These are phyloP conservation scores for Polytrichum commune DNA, from an alignment of 225 moss, liverwort and hornwort species.

Conservation along the genomic window DNA sequence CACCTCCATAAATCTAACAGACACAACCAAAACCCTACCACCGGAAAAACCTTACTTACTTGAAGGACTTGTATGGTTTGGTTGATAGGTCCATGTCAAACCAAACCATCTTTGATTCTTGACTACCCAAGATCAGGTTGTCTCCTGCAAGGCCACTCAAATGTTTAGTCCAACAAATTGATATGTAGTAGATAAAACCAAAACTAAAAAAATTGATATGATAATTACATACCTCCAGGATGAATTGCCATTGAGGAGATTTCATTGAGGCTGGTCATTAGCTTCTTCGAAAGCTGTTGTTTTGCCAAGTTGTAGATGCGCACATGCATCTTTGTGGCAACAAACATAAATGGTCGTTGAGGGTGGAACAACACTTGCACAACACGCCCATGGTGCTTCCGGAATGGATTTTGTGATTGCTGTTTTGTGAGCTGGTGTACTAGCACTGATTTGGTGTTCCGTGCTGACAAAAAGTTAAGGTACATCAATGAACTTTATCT, in stretches of 20 bases:
- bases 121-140: constrained; percentile 91
- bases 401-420: constrained; percentile 88
- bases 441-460: constrained; percentile 78
- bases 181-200: too few species aligned
- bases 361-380: constrained; percentile 94
- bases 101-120: constrained; percentile 94
- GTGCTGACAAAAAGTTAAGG: constrained; percentile 46
- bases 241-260: constrained; percentile 95
- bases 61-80: constrained; percentile 86
- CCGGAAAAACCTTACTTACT: constrained; percentile 35
- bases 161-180: too few species aligned
- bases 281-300: constrained; percentile 86
- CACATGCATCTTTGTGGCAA: constrained; percentile 96
- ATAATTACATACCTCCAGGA: constrained; percentile 61
- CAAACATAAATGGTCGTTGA: constrained; percentile 85
- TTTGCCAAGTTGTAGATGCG: constrained; percentile 88
- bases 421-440: constrained; percentile 93
- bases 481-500: not conserved
- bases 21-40: too few species aligned
- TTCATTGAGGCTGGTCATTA: constrained; percentile 77
- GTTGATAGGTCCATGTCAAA: constrained; percentile 99
- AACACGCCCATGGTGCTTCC: constrained; percentile 91
- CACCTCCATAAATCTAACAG: too few species aligned
- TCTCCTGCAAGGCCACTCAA: constrained; percentile 59
- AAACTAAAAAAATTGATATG: too few species aligned